These are phyloP conservation scores for Glarea lozoyensis DNA, from an alignment of 495 filamentous ascomycete genomes.

Conservation along the genomic window DNA sequence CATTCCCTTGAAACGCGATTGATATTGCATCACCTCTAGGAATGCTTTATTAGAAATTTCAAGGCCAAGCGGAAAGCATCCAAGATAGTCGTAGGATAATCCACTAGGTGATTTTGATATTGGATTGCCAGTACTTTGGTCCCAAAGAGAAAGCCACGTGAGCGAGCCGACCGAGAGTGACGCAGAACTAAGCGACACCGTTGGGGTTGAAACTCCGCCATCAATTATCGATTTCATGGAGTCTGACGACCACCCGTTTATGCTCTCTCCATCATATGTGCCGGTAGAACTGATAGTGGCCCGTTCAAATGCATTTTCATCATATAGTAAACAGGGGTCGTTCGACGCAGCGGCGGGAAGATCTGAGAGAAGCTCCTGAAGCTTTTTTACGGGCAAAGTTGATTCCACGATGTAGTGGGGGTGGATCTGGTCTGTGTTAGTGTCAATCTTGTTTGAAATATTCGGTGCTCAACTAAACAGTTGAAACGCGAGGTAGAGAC, in stretches of 20 bases:
- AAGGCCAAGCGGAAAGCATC: slow-evolving; percentile 49
- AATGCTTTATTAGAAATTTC: slow-evolving; percentile 35
- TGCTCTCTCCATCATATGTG: background rate
- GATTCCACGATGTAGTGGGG: too few species aligned
- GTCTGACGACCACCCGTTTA: slow-evolving; percentile 1
- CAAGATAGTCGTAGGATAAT: slow-evolving; percentile 35
- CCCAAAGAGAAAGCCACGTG: slow-evolving; percentile 5
- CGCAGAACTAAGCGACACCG: background rate
- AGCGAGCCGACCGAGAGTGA: slow-evolving; percentile 2
- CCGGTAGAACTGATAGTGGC: background rate
- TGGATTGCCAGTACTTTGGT: background rate
- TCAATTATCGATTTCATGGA: background rate
- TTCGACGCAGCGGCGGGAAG: too few species aligned
- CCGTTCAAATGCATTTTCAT: background rate
- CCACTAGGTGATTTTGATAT: slow-evolving; percentile 31
- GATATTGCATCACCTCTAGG: slow-evolving; percentile 39
- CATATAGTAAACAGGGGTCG: too few species aligned
- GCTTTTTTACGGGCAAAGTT: too few species aligned
- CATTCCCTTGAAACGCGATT: slow-evolving; percentile 36
- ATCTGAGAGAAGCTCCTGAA: slow-evolving; percentile 3
- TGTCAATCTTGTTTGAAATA: background rate
- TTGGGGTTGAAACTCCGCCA: background rate
- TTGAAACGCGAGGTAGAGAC: background rate
- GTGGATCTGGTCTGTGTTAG: too few species aligned
- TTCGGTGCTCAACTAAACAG: background rate